Percentiles rank a stretch among this genome's conserved stretches.
Evolutionary conservation across 345 rosid species (phyloP).

Genomic region (Combretum micranthum): DNA sequence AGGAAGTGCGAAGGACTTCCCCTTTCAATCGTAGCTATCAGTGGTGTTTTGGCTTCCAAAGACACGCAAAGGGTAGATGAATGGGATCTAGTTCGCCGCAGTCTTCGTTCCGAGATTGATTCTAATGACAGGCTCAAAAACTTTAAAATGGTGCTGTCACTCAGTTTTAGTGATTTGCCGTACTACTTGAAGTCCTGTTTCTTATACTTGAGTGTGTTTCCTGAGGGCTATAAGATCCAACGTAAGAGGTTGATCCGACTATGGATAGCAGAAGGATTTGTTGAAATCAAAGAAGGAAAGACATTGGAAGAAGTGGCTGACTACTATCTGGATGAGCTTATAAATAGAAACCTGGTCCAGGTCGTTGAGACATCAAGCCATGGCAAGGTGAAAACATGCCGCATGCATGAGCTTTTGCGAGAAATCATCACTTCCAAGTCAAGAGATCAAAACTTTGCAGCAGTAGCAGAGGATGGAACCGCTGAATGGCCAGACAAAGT

Average conservation of each 20-base stretch:
- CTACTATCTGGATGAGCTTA: conserved; percentile 15
- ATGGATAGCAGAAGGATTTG: conserved; percentile 20
- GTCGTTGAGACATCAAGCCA: not conserved
- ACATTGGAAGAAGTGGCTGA: conserved; percentile 17
- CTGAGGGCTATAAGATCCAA: conserved; percentile 14
- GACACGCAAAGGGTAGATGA: conserved; percentile 10
- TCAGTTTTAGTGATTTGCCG: not conserved
- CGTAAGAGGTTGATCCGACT: conserved; percentile 6
- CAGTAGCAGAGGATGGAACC: not conserved
- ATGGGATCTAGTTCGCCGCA: conserved; percentile 14
- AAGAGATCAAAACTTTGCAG: conserved; percentile 6
- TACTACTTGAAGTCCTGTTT: conserved; percentile 12
- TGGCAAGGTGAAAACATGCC: conserved; percentile 14
- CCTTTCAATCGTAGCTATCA: conserved; percentile 20
- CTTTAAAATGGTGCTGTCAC: not conserved
- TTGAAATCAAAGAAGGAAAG: conserved; percentile 5
- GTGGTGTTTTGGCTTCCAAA: conserved; percentile 23
- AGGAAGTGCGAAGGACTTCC: conserved; percentile 21
- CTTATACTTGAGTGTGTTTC: conserved; percentile 16
- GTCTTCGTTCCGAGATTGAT: conserved; percentile 12
- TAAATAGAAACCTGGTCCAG: conserved; percentile 13
- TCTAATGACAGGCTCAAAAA: not conserved
- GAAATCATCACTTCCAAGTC: conserved; percentile 3
- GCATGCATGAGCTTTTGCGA: conserved; percentile 4
- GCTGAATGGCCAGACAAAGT: conserved; percentile 1